These are phyloP conservation scores for Heimioporus sp. DNA, from an alignment of 768 basidiomycete species.

Conservation along the genomic window DNA sequence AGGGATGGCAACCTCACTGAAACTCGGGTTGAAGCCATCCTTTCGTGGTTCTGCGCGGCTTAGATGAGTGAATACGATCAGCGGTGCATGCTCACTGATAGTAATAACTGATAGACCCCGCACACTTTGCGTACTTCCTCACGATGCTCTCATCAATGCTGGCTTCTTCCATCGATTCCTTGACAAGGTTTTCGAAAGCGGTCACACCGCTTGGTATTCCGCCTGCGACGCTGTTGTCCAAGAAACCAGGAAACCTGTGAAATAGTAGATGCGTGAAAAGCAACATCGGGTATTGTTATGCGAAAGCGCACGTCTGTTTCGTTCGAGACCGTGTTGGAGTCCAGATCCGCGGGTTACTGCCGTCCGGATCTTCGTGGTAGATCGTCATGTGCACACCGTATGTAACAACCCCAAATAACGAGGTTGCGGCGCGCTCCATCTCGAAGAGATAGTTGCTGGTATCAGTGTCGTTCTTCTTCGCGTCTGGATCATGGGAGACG, in stretches of 20 bases:
- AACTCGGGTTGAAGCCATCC: conserved; percentile 85
- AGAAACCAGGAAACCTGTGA: conserved; percentile 72
- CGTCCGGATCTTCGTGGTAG: conserved; percentile 44
- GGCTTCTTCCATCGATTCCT: conserved; percentile 94
- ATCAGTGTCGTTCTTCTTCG: conserved; percentile 32
- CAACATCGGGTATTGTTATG: background rate
- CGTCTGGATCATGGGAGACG: conserved; percentile 33
- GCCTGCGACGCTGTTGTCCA: conserved; percentile 92
- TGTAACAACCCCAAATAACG: conserved; percentile 86
- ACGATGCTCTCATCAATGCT: conserved; percentile 70
- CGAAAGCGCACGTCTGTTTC: conserved; percentile 76
- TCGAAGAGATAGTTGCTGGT: conserved; percentile 72
- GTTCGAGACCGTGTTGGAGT: conserved; percentile 81
- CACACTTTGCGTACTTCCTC: conserved; percentile 51
- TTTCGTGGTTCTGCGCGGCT: conserved; percentile 18
- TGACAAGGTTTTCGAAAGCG: conserved; percentile 72
- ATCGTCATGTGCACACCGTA: conserved; percentile 92
- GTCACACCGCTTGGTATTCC: conserved; percentile 83
- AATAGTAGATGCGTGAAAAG: background rate
- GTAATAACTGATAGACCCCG: conserved; percentile 82
- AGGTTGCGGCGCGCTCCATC: conserved; percentile 87
- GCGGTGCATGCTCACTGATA: conserved; percentile 46
- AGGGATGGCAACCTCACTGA: conserved; percentile 47
- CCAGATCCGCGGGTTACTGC: conserved; percentile 62
- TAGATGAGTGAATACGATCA: background rate